Base-by-base conservation (phyloP, 495 filamentous ascomycete genomes). In the Trichoderma parareesei region DNA sequence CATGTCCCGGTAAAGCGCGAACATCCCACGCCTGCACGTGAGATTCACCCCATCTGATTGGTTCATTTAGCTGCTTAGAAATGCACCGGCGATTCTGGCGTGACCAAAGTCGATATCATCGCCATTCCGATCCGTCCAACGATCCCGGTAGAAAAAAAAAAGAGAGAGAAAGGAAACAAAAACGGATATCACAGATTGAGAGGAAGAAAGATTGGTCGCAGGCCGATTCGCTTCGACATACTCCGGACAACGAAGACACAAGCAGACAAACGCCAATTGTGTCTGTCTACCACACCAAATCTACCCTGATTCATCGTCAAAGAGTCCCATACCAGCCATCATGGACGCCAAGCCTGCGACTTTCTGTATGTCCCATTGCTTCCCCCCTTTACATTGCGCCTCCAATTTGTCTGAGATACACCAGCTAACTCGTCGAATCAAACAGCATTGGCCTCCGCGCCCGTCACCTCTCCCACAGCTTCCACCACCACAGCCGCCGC, bases 401-500 rank as follows among this genome's bases (percentile, higher is more conserved):
- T 14, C 10, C 11, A 27, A 48, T 14, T 27, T 37, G n/a, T 27
- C 33, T 57, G 20, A 38, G 16, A 49, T 35, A 33, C 10, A 33
- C 10, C 9, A 35, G 16, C 20, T 37, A 35, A 33, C 14, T 57
- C 1, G 6, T 6, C 16, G 18, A 20, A 11, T 33, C 10, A 18
- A 38, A 57, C 6, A 57, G 53, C 53, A 9, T 57, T 57, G 60
- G 60, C 63, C 38, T 13, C 63, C 8, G 49, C 48, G 20, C 35
- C 63, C 5, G 48, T 33, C 14, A 16, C 48, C 14, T 14, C 67
- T 10, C 43, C 67, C 33, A 62, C 65, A 42, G 67, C 65, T 67
- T 62, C 69, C 62, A 68, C 70, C 42, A 70, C 27, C 27, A 27
- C 27, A 27, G 27, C 27, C 27, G 27, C 71, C 41, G 72, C 72